phyloP scores from a whole-genome alignment of 108 stramenopile genomes.

The Cyclostephanos invisitatus region DNA sequence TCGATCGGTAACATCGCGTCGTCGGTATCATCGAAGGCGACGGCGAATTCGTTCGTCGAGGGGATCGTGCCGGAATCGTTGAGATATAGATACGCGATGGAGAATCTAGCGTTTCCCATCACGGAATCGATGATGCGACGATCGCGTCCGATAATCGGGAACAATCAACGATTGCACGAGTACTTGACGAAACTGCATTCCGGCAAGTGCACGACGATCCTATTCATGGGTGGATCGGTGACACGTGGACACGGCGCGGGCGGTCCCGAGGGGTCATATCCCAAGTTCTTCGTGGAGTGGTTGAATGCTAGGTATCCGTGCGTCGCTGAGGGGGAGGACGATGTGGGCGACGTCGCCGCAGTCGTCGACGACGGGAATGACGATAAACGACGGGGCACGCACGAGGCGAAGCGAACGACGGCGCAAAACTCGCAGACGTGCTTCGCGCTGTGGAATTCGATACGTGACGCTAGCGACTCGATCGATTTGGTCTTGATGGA shows the following conservation, averaged over 20 bases:
- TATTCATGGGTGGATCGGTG: conserved; percentile 37
- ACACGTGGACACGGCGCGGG: conserved; percentile 6
- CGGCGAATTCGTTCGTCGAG: too few species aligned
- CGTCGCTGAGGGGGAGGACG: neutral
- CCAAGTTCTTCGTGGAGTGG: conserved; percentile 44
- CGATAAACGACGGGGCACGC: neutral
- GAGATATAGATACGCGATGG: conserved; percentile 1
- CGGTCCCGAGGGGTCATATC: conserved; percentile 26
- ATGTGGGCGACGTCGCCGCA: too few species aligned
- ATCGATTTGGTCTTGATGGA: conserved; percentile 40
- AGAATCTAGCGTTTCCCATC: conserved; percentile 28
- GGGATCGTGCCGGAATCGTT: too few species aligned
- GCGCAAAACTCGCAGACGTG: conserved; percentile 23
- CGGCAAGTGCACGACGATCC: conserved; percentile 33
- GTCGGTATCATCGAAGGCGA: too few species aligned
- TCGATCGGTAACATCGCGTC: too few species aligned
- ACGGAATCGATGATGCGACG: conserved; percentile 34
- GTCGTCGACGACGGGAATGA: conserved; percentile 8
- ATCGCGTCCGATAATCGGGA: conserved; percentile 42
- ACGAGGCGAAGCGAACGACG: conserved; percentile 20
- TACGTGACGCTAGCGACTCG: conserved; percentile 9
- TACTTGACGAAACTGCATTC: conserved; percentile 31
- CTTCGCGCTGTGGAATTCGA: conserved; percentile 28
- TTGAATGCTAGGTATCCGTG: conserved; percentile 31
- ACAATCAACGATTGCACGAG: conserved; percentile 30